Evolutionary conservation across 495 filamentous ascomycete genomes (phyloP).

Genomic region (Penicillium mononematosum): DNA sequence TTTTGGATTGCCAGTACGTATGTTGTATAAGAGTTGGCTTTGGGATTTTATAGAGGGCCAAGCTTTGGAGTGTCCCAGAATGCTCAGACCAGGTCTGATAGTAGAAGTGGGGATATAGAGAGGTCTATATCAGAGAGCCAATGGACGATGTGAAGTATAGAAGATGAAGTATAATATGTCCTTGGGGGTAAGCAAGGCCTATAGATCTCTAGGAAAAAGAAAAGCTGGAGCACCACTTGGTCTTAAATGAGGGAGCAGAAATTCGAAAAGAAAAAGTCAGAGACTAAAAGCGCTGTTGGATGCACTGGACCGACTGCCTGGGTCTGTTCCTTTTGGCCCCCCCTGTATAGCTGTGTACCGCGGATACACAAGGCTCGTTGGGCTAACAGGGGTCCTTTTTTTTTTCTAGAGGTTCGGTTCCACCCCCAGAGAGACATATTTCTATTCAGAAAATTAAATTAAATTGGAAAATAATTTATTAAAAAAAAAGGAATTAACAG

Average conservation of each 20-base stretch:
- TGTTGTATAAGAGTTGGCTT: not conserved
- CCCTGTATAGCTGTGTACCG: constrained; percentile 27
- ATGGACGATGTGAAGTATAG: constrained; percentile 8
- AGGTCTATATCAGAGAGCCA: constrained; percentile 10
- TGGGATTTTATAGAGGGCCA: not conserved
- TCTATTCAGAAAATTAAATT: not conserved
- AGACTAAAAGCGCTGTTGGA: constrained; percentile 27
- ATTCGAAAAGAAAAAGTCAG: constrained; percentile 13
- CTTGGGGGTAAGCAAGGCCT: constrained; percentile 20
- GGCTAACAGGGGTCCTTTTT: constrained; percentile 20
- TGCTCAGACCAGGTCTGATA: constrained; percentile 8
- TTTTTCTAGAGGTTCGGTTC: constrained; percentile 7
- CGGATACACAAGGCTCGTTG: constrained; percentile 29
- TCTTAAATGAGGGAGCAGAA: constrained; percentile 24
- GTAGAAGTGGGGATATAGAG: constrained; percentile 5
- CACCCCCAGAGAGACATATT: constrained; percentile 16
- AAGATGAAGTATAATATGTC: constrained; percentile 12
- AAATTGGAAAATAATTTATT: not conserved
- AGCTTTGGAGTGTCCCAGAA: not conserved
- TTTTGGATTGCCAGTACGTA: not conserved
- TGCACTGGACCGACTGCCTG: constrained; percentile 23
- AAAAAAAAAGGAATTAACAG: not conserved
- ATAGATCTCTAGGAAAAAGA: constrained; percentile 25
- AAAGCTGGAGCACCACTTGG: constrained; percentile 22
- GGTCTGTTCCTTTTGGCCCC: constrained; percentile 30